phyloP scores from a whole-genome alignment of 2,329 filamentous ascomycete genomes.

The Pyrenophora graminea region DNA sequence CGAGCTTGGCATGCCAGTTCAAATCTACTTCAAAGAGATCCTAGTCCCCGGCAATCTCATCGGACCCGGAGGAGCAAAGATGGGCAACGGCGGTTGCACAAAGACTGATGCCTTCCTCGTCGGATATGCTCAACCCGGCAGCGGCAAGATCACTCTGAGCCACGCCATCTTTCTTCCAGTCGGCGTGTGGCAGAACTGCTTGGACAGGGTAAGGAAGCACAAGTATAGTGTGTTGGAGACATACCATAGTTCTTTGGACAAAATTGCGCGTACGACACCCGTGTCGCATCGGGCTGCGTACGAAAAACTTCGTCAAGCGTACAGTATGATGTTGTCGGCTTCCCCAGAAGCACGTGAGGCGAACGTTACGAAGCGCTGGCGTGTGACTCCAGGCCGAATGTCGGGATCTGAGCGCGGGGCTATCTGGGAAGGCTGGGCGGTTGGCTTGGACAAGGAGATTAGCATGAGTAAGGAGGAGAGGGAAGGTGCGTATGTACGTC shows the following conservation, averaged over 20 bases:
- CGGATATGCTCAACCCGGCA: constrained; percentile 21
- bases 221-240: constrained; percentile 28
- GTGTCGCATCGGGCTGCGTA: constrained; percentile 24
- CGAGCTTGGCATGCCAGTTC: constrained; percentile 26
- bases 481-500: constrained; percentile 12
- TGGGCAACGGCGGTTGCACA: constrained; percentile 6
- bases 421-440: constrained; percentile 43
- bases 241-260: constrained; percentile 16
- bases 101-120: constrained; percentile 39
- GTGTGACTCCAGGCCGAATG: constrained; percentile 26
- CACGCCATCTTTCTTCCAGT: constrained; percentile 34
- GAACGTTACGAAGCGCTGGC: constrained; percentile 40
- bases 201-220: constrained; percentile 14
- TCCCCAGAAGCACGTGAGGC: constrained; percentile 22
- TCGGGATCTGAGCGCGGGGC: constrained; percentile 25
- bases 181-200: constrained; percentile 24
- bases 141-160: constrained; percentile 15
- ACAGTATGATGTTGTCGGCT: constrained; percentile 18
- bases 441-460: constrained; percentile 23
- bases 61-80: constrained; percentile 5
- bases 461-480: constrained; percentile 28
- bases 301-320: constrained; percentile 24
- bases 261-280: not conserved
- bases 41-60: constrained; percentile 19
- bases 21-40: constrained; percentile 35